Base-by-base conservation (phyloP, 495 filamentous ascomycete genomes). In the Aspergillus biplanus region DNA sequence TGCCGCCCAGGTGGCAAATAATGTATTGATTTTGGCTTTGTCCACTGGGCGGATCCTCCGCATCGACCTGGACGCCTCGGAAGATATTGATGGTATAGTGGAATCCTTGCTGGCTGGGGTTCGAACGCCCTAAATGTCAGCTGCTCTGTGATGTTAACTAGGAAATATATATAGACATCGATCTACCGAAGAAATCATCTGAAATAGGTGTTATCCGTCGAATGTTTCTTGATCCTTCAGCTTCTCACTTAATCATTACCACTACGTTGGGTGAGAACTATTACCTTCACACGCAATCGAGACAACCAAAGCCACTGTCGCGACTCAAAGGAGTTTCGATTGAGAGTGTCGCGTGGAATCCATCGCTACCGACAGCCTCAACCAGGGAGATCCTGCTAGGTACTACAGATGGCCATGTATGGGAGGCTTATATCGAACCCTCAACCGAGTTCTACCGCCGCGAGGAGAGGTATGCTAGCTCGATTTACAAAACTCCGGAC, bases 191-290 rank as follows among this genome's bases (percentile, higher is more conserved):
- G 78, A 96, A 94, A 69, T 85, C 90, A 33, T 87, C 92, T 31
- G 95, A 98, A 72, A 84, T 92, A 50, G 95, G 95, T 63, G 81
- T 96, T 31, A 98, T 99, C 69, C 90, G 91, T 54, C 90, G 89
- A 75, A 90, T 98, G 86, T 99, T 99, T 76, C 88, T 99, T 59
- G 95, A 99, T 70, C 96, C 95, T 5, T 95, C 93, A 8, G 94
- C 96, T 32, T 97, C 92, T 3, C 95, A 99, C 77, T 77, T 99
- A 16, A 86, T 99, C 61, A 90, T 99, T 65, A 91, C 89, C 68
- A 98, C 95, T 2, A 89, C 92, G 11, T 85, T 92, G 31, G 92
- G 91, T 72, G 95, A 98, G 75, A 98, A 97, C 75, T 98, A 92
- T 80, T 99, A 99, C 74, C 88, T 99, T 11, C 95, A 98, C 73